Base-by-base conservation (phyloP, 805 yeast species). In the Pichia rugopelliculosa region DNA sequence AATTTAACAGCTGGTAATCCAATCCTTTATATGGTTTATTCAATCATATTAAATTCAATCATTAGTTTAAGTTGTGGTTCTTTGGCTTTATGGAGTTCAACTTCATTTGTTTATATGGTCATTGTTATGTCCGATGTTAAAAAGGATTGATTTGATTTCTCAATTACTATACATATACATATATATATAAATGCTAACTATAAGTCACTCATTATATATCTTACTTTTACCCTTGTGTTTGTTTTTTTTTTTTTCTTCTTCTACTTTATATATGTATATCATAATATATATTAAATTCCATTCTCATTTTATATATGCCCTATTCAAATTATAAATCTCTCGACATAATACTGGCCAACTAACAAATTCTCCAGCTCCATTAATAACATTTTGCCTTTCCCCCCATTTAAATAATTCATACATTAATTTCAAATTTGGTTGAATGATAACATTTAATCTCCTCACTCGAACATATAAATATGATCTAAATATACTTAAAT, bases 351-450 rank as follows among this genome's bases (percentile, higher is more conserved):
- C 73, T 59, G 79, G 84, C 98, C 98, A 91, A 57, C 18, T 15
- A 7, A 89, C 96, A 45, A 87, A 82, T 47, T 81, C 87, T 30
- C 96, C 71, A 26, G 69, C 13, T 57, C 59, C 36, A 57, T 44
- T 41, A n/a, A n/a, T n/a, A n/a, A n/a, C n/a, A n/a, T n/a, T n/a
- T n/a, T n/a, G n/a, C 60, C 62, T 42, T 40, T 72, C 82, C 56
- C 79, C 84, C 80, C 80, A 78, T 61, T 82, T 83, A 63, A 87
- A 79, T 51, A 91, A 70, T 59, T 90, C 97, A 64, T 88, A 91
- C 88, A 89, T 85, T 60, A 91, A 82, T 61, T 91, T 77, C 61
- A 91, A 70, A 62, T 89, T 91, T 13, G 98, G 98, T 65, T 91
- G 98, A 53, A 91, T 91, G 27, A 91, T 87, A 49, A 91, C 90